Percentiles rank a stretch among this genome's conserved stretches.
Conservation (phyloP, 164 flowering plant genomes). For the Vitis rotundifolia region DNA sequence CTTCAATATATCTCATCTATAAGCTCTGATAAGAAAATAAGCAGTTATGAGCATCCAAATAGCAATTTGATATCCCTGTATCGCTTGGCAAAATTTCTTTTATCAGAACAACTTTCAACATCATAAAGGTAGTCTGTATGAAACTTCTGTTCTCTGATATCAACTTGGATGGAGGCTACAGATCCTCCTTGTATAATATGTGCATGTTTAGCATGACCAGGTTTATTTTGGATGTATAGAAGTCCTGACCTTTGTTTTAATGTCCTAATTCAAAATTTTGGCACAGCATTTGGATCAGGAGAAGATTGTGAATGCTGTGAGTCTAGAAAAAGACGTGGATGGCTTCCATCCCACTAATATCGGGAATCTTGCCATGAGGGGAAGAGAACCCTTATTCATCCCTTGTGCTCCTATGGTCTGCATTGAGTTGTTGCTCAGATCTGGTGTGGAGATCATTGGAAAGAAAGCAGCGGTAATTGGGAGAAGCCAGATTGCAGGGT, state of each 20-base stretch:
- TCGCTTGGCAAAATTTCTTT: no score
- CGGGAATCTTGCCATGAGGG: constrained; percentile 80
- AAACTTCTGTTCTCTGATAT: no score
- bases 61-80: no score
- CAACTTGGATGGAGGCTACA: no score
- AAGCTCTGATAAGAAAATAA: no score
- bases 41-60: no score
- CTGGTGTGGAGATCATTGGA: constrained; percentile 64
- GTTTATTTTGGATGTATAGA: no score
- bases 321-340: constrained; percentile 86
- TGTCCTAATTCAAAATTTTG: constrained; percentile 16
- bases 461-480: constrained; percentile 84
- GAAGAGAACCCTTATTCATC: constrained; percentile 76
- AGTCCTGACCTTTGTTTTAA: constrained; percentile 5
- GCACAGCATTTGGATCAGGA: constrained; percentile 78
- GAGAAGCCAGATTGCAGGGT: constrained; percentile 79
- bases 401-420: constrained; percentile 87
- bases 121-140: no score
- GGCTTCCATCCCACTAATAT: constrained; percentile 86
- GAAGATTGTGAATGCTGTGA: constrained; percentile 53
- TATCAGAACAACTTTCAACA: no score
- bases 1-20: no score
- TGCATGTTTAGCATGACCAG: no score
- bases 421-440: constrained; percentile 64
- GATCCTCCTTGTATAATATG: no score